Evolutionary conservation across 164 flowering plant genomes (phyloP), one percentile per base, ranked within the genome.

Genomic region (Nelumbo lutea): DNA sequence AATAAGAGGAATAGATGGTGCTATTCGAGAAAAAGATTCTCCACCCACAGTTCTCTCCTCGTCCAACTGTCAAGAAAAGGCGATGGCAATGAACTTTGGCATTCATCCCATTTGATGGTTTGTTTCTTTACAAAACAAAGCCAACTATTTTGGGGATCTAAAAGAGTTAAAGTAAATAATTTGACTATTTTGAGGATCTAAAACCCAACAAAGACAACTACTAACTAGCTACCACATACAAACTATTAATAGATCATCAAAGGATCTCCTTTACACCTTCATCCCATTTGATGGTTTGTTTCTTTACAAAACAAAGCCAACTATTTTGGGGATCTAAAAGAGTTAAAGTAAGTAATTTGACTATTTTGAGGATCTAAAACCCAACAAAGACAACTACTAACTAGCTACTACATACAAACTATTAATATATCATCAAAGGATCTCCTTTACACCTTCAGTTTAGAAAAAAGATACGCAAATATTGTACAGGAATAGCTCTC

Each of bases 21-120:
- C 89, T 73, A 95, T 87, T 68, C 99, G 85, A 76, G 91, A 86
- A 82, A 95, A 95, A 4, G 97, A 96, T 72, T 89, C 96, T 52
- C 72, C 47, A 41, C 97, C 94, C 76, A 88, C 96, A 0, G 87
- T 77, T 59, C 75, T 76, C 67, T 89, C 94, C 47, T 83, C 87
- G 81, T 85, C 86, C 41, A 85, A 73, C 97, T 91, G 80, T 57
- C 73, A 77, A 70, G 27, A 27, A 27, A 27, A 27, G 27, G 27
- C 27, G 27, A 27, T 27, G 27, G 27, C 27, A 27, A 27, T 27
- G 27, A 27, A 27, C 27, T 27, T 27, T 27, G 27, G 27, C 27
- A 27, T 27, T 27, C 27, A 27, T 27, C 27, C 27, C 27, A 27
- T 27, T n/a, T n/a, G n/a, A n/a, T n/a, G n/a, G n/a, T n/a, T n/a